Evolutionary conservation across 495 filamentous ascomycete species (phyloP).

Genomic region (Jackrogersella multiformis): DNA sequence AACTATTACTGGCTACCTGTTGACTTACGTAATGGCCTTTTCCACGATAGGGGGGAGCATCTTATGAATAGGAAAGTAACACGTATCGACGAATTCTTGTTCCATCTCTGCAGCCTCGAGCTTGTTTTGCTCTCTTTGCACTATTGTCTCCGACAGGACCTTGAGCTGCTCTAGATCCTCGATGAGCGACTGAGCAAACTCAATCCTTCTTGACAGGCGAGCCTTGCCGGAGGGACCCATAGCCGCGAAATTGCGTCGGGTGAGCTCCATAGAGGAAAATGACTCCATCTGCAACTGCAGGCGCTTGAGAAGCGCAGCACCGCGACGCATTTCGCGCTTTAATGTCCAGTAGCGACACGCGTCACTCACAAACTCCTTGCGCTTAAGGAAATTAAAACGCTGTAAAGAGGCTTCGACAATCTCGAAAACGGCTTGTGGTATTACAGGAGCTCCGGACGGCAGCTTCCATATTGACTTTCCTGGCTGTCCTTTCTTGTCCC

Average conservation of each 20-base stretch:
- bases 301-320: slow-evolving; percentile 89
- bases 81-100: slow-evolving; percentile 77
- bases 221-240: slow-evolving; percentile 87
- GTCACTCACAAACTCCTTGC: slow-evolving; percentile 90
- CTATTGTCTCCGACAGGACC: slow-evolving; percentile 71
- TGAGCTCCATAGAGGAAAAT: slow-evolving; percentile 96
- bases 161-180: slow-evolving; percentile 79
- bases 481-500: slow-evolving; percentile 71
- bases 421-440: slow-evolving; percentile 84
- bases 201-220: slow-evolving; percentile 80
- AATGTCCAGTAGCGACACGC: slow-evolving; percentile 97
- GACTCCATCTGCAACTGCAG: slow-evolving; percentile 93
- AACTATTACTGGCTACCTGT: not conserved
- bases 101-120: slow-evolving; percentile 78
- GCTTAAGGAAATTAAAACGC: slow-evolving; percentile 82
- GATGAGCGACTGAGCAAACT: slow-evolving; percentile 81
- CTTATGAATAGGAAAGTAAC: slow-evolving; percentile 88
- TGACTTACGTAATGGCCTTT: slow-evolving; percentile 72
- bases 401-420: slow-evolving; percentile 80
- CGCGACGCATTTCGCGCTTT: slow-evolving; percentile 90
- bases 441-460: slow-evolving; percentile 93
- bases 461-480: slow-evolving; percentile 88
- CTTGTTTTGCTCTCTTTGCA: slow-evolving; percentile 76
- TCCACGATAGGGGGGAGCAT: slow-evolving; percentile 83
- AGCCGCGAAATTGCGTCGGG: slow-evolving; percentile 86